Evolutionary conservation across 352 stramenopile genomes (phyloP), one percentile per base, ranked within the genome.

Genomic region (Phytophthora boehmeriae): DNA sequence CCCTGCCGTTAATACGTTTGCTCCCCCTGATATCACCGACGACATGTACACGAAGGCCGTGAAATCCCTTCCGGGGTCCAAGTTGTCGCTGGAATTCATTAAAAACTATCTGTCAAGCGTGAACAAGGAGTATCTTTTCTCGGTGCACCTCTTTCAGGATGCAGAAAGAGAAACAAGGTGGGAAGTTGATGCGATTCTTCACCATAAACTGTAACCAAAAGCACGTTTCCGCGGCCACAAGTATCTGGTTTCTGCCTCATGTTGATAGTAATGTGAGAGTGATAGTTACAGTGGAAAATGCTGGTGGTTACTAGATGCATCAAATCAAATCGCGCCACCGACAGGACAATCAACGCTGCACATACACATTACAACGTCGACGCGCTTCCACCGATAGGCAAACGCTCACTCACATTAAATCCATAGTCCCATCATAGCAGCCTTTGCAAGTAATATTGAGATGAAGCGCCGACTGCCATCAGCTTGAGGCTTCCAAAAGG

Each of bases 181-280:
- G 71, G 46, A 66, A 46, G 57, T 73, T 19, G 68, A 80, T 22
- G 68, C 71, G 1, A 73, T 80, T 49, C 52, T 80, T 35, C 51
- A 17, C 4, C 34, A 13, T 39, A 4, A 13, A 39, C 34, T 51
- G 22, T 61, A 36, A 57, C 20, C 46, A 48, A n/a, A 4, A 39
- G 34, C 2, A 4, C 8, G 8, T 39, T 36, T 6, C 30, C 34
- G 36, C n/a, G 16, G 36, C 17, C 25, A 22, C 13, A 45, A 54
- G 39, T 16, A 22, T 19, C 39, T 32, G 50, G 36, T 28, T 53
- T 32, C 32, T 19, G 49, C 27, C 25, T 41, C 25, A 13, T 42
- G 2, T 13, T 39, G 2, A n/a, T 39, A n/a, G 34, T n/a, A 39
- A 11, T 11, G 30, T 36, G 34, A 17, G 14, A 39, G 34, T 11